Evolutionary conservation across 352 stramenopile genomes (phyloP).

Genomic region (Plasmopara viticola): DNA sequence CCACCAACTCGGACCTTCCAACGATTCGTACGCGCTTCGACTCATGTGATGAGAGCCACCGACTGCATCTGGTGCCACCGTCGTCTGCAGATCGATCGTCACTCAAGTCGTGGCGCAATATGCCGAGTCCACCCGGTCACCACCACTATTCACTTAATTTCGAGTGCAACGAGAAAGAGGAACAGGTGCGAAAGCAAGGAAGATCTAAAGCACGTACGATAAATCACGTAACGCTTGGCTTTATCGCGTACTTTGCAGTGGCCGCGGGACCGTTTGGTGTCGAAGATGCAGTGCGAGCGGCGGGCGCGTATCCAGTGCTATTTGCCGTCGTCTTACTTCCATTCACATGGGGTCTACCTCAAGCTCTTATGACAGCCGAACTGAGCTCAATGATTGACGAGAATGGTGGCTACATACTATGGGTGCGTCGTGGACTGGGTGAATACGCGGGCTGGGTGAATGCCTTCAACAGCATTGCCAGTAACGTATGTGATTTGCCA

Average conservation of each 20-base stretch:
- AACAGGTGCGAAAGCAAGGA: conserved; percentile 21
- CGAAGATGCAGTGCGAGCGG: conserved; percentile 67
- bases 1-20: conserved; percentile 5
- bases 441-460: conserved; percentile 81
- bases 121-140: conserved; percentile 43
- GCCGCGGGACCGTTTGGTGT: conserved; percentile 73
- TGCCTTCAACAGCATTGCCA: conserved; percentile 79
- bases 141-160: conserved; percentile 44
- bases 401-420: conserved; percentile 82
- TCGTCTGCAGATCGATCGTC: conserved; percentile 69
- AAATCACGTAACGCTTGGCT: conserved; percentile 75
- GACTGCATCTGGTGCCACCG: conserved; percentile 58
- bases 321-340: conserved; percentile 65
- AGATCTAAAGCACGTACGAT: conserved; percentile 54
- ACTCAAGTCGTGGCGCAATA: conserved; percentile 69
- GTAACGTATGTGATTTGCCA: conserved; percentile 79
- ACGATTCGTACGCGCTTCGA: conserved; percentile 61
- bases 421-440: conserved; percentile 74
- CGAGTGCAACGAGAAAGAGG: conserved; percentile 34
- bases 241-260: conserved; percentile 82
- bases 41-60: conserved; percentile 41
- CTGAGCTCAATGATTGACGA: conserved; percentile 82
- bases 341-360: conserved; percentile 78
- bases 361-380: conserved; percentile 82
- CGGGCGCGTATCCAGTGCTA: conserved; percentile 62